Base-by-base conservation (phyloP, 805 yeast species). In the Saccharomycopsis lassenensis region DNA sequence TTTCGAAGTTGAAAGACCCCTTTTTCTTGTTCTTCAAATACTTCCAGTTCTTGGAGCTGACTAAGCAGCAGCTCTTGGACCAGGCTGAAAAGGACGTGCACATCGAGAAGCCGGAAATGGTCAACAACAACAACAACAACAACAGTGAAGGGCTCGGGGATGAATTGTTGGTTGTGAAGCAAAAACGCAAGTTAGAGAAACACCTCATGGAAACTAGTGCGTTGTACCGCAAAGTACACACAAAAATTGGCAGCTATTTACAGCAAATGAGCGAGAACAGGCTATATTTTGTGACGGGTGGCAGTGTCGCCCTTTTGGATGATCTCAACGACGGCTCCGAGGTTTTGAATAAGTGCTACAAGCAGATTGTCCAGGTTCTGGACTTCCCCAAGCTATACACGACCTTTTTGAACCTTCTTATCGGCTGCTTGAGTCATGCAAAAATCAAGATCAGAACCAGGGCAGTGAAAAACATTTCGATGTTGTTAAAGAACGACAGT, bases 401-500 rank as follows among this genome's bases (percentile, higher is more conserved):
- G 15, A 61, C 59, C 2, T 73, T 77, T 36, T 44, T 81, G 34
- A 56, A 55, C 17, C 55, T 74, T 11, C 53, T 81, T 3, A 46
- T 78, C 18, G 55, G 60, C 2, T 56, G 71, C 1, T 51, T 77
- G 19, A 67, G 62, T 20, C 67, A 69, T 44, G 56, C 66, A 1
- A 70, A 69, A 40, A 62, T 67, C 24, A 72, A 68, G 40, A 54
- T 76, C 1, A 63, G 77, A 48, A 63, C 81, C 0, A 70, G 75
- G 33, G 85, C 91, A 0, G 63, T 85, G 11, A 77, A 74, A 41
- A 68, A 74, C 28, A 55, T 85, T 12, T 64, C 86, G 0, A 49
- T 61, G 8, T 48, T 85, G 12, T 63, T 79, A 3, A 62, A 63
- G 5, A 62, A 62, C 20, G 79, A 80, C 33, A 56, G 57, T 7